Evolutionary conservation across 108 stramenopile genomes (phyloP), one percentile per base, ranked within the genome.

Genomic region (Pseudonitzschia delicatissima): DNA sequence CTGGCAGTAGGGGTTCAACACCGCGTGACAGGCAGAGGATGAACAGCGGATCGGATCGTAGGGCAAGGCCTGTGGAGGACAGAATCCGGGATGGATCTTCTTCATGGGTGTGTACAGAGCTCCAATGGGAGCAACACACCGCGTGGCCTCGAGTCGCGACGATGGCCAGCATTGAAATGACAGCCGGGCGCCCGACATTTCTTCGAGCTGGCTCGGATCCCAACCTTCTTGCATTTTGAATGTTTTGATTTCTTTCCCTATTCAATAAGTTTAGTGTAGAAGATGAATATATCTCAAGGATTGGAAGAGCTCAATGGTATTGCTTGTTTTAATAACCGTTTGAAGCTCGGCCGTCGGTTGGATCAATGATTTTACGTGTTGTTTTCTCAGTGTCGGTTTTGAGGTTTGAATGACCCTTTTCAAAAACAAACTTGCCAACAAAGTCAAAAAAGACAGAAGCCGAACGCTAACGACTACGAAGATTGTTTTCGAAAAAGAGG

Each of bases 21-120:
- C 92, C 15, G 97, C 98, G 36, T 89, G 86, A 72, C 99, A 99
- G 15, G 82, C 77, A 27, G 80, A 68, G 52, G 92, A 90, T 35
- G 85, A 80, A 80, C 99, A 99, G 29, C 97, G 91, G 35, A 99
- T 90, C 25, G 99, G 99, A 66, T 99, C 98, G 77, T 99, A 99
- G 35, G 90, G 82, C 52, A 99, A 69, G 2, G 95, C 82, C 53
- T 73, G 73, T 36, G 94, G 91, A 18, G 93, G 93, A 70, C 85
- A 77, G 62, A 75, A 86, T 33, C 64, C 47, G 28, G 87, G 80
- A 3, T 95, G 96, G 18, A 96, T 82, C 69, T 82, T 81, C 68
- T 94, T 95, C 51, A 99, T 83, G n/a, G 99, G 99, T 26, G 97
- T 97, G 83, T 98, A 96, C 72, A 99, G 82, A 21, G 96, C 94